A percentile compares a stretch with the other conserved stretches of the same genome.
Evolutionary conservation across 108 stramenopile species (phyloP).

Genomic region (Bacterosira constricta): DNA sequence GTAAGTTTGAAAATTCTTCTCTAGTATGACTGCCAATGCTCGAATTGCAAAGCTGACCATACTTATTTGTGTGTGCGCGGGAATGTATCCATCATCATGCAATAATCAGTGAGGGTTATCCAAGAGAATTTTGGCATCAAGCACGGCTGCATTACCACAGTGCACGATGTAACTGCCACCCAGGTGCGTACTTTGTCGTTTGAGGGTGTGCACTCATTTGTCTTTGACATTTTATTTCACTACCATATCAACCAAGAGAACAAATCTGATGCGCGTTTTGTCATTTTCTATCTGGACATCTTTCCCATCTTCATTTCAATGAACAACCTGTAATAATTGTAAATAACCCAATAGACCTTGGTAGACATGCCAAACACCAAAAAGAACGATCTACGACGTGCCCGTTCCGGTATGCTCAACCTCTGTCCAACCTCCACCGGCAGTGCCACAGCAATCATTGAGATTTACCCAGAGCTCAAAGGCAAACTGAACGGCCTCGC

Average conservation of each 20-base stretch:
- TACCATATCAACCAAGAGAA: conserved; percentile 11
- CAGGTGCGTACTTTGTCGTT: conserved; percentile 71
- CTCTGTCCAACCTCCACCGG: conserved; percentile 94
- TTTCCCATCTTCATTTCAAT: no score
- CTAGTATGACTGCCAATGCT: no score
- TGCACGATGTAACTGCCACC: conserved; percentile 93
- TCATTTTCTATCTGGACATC: no score
- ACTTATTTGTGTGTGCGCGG: no score
- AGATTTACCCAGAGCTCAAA: conserved; percentile 95
- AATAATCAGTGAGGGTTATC: conserved; percentile 92
- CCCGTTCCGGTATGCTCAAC: conserved; percentile 92
- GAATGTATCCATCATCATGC: no score
- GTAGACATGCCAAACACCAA: conserved; percentile 95
- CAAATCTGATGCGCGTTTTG: no score
- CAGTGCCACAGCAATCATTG: conserved; percentile 91
- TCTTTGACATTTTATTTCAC: conserved; percentile 11
- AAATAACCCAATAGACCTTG: conserved; percentile 42
- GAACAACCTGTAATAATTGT: no score
- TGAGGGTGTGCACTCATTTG: no score
- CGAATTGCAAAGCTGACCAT: no score
- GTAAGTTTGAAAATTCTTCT: no score
- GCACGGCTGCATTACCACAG: conserved; percentile 94
- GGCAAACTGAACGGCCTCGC: conserved; percentile 95
- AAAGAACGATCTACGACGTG: conserved; percentile 89
- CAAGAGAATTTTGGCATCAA: conserved; percentile 91